Conservation (phyloP, 2,329 filamentous ascomycete genomes). For the Laburnicola sp. region DNA sequence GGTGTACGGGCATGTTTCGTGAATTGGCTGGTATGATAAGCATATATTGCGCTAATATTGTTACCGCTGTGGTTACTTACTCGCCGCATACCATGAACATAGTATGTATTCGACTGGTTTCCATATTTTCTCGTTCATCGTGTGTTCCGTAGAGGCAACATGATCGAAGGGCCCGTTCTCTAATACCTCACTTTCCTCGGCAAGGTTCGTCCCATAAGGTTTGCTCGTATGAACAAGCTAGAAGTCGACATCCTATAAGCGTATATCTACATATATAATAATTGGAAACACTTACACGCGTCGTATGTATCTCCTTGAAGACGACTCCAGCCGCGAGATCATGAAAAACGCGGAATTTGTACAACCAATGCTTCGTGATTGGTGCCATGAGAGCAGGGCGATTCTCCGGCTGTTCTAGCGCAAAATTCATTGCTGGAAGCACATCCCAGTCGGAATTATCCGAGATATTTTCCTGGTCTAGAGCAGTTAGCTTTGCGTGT, state of each 20-base stretch:
- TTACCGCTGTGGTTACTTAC: too few relatives aligned
- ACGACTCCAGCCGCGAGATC: slow-evolving; percentile 10
- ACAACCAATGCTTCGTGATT: neutral
- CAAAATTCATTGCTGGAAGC: slow-evolving; percentile 30
- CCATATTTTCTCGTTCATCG: neutral
- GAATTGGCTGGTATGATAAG: neutral
- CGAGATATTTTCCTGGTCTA: slow-evolving; percentile 24
- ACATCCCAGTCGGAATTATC: slow-evolving; percentile 35
- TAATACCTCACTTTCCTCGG: neutral
- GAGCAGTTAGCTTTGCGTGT: slow-evolving; percentile 7
- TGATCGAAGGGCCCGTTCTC: neutral
- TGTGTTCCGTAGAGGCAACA: neutral
- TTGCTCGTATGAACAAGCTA: neutral
- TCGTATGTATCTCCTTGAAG: neutral
- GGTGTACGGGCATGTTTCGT: too few relatives aligned
- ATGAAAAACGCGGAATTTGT: slow-evolving; percentile 19
- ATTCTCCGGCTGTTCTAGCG: slow-evolving; percentile 2
- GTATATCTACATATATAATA: neutral
- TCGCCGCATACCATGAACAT: too few relatives aligned
- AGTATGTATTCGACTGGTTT: neutral
- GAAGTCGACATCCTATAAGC: neutral
- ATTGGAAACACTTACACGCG: neutral
- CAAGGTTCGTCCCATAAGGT: neutral
- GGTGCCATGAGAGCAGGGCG: neutral
- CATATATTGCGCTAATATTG: neutral